These are phyloP conservation scores for Macrotyloma uniflorum DNA, from an alignment of 306 rosid species.

Conservation along the genomic window DNA sequence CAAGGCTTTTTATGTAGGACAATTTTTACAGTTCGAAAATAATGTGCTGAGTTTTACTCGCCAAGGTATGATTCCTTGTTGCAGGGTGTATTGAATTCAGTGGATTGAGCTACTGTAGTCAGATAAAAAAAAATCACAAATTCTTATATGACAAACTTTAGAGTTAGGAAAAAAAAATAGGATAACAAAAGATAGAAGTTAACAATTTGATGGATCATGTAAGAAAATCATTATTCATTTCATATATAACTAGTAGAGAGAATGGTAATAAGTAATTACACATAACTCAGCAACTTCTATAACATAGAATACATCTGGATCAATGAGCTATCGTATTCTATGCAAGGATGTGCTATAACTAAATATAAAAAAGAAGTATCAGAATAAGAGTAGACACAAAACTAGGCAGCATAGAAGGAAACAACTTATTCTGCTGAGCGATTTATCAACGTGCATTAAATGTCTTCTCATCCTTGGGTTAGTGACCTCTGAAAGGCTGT, in stretches of 20 bases:
- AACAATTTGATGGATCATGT: not conserved
- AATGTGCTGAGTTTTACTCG: not conserved
- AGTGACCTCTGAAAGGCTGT: constrained; percentile 50
- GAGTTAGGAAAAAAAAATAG: not conserved
- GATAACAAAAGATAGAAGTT: not conserved
- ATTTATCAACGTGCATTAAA: constrained; percentile 68
- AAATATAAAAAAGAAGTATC: constrained; percentile 39
- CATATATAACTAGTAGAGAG: constrained; percentile 14
- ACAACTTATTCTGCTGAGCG: constrained; percentile 71
- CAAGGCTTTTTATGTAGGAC: not conserved
- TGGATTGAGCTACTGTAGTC: too few relatives aligned
- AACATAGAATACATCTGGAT: constrained; percentile 25
- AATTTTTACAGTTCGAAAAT: not conserved
- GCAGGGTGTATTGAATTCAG: not conserved
- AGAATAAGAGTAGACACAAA: constrained; percentile 77
- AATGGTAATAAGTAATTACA: constrained; percentile 22
- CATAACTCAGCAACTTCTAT: constrained; percentile 37
- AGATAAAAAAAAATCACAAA: too few relatives aligned
- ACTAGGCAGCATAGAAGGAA: constrained; percentile 73
- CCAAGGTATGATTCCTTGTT: not conserved
- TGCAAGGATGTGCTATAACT: constrained; percentile 34
- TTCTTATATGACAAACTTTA: not conserved
- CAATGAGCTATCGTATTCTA: constrained; percentile 39
- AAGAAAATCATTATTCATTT: not conserved
- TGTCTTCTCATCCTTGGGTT: constrained; percentile 77